Evolutionary conservation across 495 filamentous ascomycete species (phyloP).

Genomic region (Lasiosphaeris hirsuta): DNA sequence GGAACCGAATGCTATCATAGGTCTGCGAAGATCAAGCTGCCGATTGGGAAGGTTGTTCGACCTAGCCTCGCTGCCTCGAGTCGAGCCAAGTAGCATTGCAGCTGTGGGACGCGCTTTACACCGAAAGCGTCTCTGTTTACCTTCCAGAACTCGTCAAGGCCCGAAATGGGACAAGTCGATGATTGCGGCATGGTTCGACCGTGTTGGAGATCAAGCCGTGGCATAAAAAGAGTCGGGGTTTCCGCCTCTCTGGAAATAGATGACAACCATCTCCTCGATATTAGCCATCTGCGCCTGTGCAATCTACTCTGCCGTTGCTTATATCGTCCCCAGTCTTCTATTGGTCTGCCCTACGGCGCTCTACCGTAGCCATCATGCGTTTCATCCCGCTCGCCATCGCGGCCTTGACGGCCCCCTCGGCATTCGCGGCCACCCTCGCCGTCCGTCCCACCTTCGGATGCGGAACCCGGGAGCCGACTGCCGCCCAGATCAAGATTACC

Average conservation of each 20-base stretch:
- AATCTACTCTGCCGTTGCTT: not conserved
- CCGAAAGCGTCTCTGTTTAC: not conserved
- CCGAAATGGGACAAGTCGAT: not conserved
- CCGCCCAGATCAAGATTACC: constrained; percentile 33
- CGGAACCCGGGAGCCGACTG: constrained; percentile 40
- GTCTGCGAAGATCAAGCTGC: constrained; percentile 2
- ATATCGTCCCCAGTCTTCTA: constrained; percentile 1
- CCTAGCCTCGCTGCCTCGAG: not conserved
- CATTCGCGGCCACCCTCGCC: constrained; percentile 23
- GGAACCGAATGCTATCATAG: not conserved
- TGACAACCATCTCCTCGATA: not conserved
- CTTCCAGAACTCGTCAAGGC: constrained; percentile 12
- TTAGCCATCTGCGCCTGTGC: not conserved
- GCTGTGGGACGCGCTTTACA: not conserved
- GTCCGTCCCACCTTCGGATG: constrained; percentile 25
- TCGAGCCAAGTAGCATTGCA: not conserved
- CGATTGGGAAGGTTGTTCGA: constrained; percentile 26
- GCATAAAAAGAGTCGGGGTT: no score
- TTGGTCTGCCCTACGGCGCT: constrained; percentile 8
- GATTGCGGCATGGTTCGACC: not conserved
- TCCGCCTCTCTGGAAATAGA: no score
- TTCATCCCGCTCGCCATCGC: constrained; percentile 32
- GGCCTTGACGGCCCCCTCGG: constrained; percentile 30
- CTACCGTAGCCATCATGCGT: constrained; percentile 29
- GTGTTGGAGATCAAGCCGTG: not conserved